Evolutionary conservation across 345 rosid species (phyloP).

Genomic region (Lepidium didymum): DNA sequence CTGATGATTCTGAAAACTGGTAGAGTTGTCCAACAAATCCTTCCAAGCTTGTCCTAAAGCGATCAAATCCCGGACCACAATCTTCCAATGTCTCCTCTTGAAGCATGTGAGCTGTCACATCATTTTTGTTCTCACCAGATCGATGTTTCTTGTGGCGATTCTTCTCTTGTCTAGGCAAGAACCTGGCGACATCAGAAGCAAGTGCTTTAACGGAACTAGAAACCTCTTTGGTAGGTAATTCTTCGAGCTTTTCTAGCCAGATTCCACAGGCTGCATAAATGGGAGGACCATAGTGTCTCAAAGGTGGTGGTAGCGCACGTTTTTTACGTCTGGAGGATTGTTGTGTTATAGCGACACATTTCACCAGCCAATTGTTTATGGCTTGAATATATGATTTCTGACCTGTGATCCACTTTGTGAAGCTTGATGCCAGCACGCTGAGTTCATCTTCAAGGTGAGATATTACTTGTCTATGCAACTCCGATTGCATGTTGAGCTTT

Average conservation of each 20-base stretch:
- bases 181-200: constrained; percentile 50
- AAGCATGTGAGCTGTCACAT: constrained; percentile 33
- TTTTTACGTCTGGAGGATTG: constrained; percentile 36
- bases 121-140: constrained; percentile 29
- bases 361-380: constrained; percentile 64
- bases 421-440: constrained; percentile 45
- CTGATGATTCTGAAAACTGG: constrained; percentile 47
- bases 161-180: constrained; percentile 76
- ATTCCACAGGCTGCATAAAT: constrained; percentile 59
- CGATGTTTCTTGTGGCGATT: constrained; percentile 44
- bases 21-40: constrained; percentile 48
- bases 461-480: constrained; percentile 56
- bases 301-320: constrained; percentile 3
- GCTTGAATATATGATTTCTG: constrained; percentile 62
- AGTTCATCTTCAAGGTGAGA: constrained; percentile 68
- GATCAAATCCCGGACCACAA: constrained; percentile 44
- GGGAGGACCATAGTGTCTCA: constrained; percentile 58
- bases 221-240: constrained; percentile 51
- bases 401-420: constrained; percentile 70
- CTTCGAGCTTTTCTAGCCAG: constrained; percentile 61
- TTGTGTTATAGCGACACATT: constrained; percentile 43
- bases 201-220: constrained; percentile 53
- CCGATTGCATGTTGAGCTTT: constrained; percentile 50
- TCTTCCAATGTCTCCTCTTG: constrained; percentile 54
- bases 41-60: constrained; percentile 48